Evolutionary conservation across 2,329 filamentous ascomycete species (phyloP).

Genomic region (Xylaria sp.): DNA sequence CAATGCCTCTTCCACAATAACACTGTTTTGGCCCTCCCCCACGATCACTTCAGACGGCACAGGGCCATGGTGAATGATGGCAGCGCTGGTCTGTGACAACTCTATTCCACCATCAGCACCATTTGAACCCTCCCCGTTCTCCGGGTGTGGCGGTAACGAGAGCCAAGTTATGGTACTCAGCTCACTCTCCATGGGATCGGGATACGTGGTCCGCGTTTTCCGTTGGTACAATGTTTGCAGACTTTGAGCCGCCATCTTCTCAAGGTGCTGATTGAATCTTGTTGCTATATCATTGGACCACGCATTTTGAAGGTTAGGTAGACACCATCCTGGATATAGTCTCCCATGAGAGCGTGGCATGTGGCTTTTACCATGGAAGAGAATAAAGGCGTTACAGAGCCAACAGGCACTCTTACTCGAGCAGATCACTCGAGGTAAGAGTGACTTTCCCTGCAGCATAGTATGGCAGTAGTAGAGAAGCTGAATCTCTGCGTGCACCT

Average conservation of each 20-base stretch:
- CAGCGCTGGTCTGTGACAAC: neutral
- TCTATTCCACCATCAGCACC: neutral
- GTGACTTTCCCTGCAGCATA: constrained; percentile 31
- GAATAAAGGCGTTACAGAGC: constrained; percentile 61
- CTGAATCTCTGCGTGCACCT: constrained; percentile 63
- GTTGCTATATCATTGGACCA: constrained; percentile 13
- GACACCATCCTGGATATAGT: constrained; percentile 59
- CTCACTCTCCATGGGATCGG: constrained; percentile 39
- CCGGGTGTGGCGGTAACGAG: neutral
- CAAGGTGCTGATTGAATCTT: constrained; percentile 36
- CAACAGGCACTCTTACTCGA: constrained; percentile 64
- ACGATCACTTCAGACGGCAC: neutral
- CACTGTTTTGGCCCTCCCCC: neutral
- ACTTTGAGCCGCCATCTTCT: constrained; percentile 18
- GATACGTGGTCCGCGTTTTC: constrained; percentile 21
- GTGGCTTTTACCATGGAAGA: constrained; percentile 54
- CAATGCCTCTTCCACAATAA: neutral
- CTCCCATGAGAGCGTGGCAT: constrained; percentile 57
- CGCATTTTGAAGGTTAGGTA: constrained; percentile 48
- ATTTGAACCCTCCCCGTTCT: neutral
- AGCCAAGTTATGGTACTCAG: constrained; percentile 23
- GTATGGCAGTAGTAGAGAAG: constrained; percentile 58
- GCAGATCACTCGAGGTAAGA: constrained; percentile 57
- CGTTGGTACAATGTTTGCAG: constrained; percentile 28
- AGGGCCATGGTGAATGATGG: neutral